These are phyloP conservation scores for Russula compacta DNA, from an alignment of 768 basidiomycete genomes.

Conservation along the genomic window DNA sequence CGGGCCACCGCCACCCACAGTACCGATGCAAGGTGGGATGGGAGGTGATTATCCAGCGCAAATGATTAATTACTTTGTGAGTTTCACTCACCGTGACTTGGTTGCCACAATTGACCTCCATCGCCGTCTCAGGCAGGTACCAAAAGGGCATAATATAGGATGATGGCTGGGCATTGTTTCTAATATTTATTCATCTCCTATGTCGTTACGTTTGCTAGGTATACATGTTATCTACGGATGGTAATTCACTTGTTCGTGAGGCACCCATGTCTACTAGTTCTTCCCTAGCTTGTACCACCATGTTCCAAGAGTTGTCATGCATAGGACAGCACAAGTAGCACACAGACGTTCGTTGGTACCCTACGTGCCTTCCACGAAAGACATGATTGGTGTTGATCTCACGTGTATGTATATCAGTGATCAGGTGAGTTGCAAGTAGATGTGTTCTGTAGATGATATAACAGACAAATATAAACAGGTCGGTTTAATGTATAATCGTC, in stretches of 20 bases:
- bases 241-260: conserved; percentile 1
- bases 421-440: neutral
- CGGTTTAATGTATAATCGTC: neutral
- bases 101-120: neutral
- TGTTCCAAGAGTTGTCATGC: neutral
- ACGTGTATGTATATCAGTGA: neutral
- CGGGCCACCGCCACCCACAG: conserved; percentile 26
- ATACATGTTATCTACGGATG: neutral
- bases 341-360: neutral
- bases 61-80: conserved; percentile 61
- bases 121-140: neutral
- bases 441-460: neutral
- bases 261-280: neutral
- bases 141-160: conserved; percentile 9
- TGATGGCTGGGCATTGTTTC: neutral
- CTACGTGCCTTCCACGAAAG: neutral
- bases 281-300: neutral
- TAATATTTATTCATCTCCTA: conserved; percentile 13
- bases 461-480: neutral
- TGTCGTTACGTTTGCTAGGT: conserved; percentile 1
- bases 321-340: neutral
- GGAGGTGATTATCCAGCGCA: conserved; percentile 42
- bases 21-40: conserved; percentile 18
- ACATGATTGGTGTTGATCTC: neutral
- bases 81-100: conserved; percentile 18